These are phyloP conservation scores for Emergomyces orientalis DNA, from an alignment of 2,329 filamentous ascomycete species.

Conservation along the genomic window DNA sequence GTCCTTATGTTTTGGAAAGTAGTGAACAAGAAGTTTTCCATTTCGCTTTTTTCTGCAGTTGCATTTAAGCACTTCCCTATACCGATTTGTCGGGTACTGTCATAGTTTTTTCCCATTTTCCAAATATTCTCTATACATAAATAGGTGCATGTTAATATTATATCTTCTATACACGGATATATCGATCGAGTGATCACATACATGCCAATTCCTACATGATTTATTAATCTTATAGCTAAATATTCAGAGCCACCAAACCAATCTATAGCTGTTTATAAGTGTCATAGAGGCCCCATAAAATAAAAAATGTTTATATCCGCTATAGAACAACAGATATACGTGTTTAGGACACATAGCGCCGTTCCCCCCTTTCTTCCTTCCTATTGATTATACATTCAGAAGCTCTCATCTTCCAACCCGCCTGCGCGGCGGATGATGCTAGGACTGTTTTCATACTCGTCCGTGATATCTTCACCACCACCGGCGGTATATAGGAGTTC, in stretches of 20 bases:
- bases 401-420: conserved; percentile 39
- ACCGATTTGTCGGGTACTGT: neutral
- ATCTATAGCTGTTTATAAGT: too few species aligned
- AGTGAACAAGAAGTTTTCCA: neutral
- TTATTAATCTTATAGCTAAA: too few species aligned
- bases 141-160: neutral
- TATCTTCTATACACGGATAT: neutral
- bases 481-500: conserved; percentile 39
- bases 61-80: neutral
- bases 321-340: too few species aligned
- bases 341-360: too few species aligned
- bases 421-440: conserved; percentile 37
- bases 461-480: conserved; percentile 25
- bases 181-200: neutral
- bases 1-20: neutral
- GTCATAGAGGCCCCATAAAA: too few species aligned
- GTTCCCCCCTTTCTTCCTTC: neutral
- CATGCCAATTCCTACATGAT: too few species aligned
- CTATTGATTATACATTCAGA: conserved; percentile 26
- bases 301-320: too few species aligned
- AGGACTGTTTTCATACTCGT: conserved; percentile 34
- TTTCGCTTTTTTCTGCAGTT: neutral
- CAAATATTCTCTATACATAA: neutral
- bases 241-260: too few species aligned
- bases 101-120: neutral